Evolutionary conservation across 495 filamentous ascomycete species (phyloP).

Genomic region (Neurospora hispaniola): DNA sequence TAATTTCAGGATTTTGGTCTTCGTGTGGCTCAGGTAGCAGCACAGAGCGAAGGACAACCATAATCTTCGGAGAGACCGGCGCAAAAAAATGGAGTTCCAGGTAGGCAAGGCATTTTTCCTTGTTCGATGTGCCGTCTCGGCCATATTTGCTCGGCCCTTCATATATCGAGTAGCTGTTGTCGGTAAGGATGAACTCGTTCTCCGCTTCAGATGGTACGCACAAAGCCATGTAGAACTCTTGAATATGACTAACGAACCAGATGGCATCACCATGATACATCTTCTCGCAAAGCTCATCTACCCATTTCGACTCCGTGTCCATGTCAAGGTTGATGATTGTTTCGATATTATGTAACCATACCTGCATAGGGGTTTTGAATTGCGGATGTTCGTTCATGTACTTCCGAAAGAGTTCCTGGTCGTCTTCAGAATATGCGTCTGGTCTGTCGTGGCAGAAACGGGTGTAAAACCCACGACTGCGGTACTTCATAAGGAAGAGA

Average conservation of each 20-base stretch:
- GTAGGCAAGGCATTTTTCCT: conserved; percentile 14
- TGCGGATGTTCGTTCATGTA: conserved; percentile 36
- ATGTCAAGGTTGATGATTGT: conserved; percentile 38
- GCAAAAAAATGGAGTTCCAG: conserved; percentile 31
- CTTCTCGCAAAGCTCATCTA: conserved; percentile 15
- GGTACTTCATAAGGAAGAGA: conserved; percentile 44
- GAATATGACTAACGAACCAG: conserved; percentile 30
- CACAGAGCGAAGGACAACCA: conserved; percentile 34
- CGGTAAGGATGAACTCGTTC: conserved; percentile 42
- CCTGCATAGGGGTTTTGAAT: conserved; percentile 35
- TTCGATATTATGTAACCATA: conserved; percentile 43
- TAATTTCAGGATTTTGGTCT: conserved; percentile 9
- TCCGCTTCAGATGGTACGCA: conserved; percentile 27
- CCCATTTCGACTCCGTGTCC: conserved; percentile 29
- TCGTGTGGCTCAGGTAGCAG: conserved; percentile 19
- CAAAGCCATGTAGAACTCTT: conserved; percentile 34
- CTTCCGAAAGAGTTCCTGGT: conserved; percentile 23
- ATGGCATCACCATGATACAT: conserved; percentile 33
- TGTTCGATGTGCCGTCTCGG: not conserved
- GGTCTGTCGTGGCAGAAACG: conserved; percentile 24
- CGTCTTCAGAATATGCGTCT: conserved; percentile 29
- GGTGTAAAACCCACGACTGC: conserved; percentile 21
- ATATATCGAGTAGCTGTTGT: conserved; percentile 34
- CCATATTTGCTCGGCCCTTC: conserved; percentile 33
- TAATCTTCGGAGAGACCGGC: conserved; percentile 39